Evolutionary conservation across 345 rosid species (phyloP).

Genomic region (Melaleuca alternifolia): DNA sequence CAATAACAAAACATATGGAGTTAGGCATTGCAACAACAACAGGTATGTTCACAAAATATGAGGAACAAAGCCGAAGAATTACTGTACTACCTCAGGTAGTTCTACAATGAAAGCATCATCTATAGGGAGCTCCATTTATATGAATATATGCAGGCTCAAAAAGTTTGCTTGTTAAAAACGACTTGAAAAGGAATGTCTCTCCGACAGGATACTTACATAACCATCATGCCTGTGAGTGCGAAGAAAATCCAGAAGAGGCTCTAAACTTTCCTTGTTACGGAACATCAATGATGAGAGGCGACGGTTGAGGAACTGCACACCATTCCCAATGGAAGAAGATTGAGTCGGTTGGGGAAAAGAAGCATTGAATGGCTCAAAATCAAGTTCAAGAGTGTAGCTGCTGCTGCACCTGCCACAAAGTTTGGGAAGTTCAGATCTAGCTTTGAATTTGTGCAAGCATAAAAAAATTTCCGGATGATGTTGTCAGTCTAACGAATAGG

Average conservation of each 20-base stretch:
- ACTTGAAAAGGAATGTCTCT: not conserved
- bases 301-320: slow-evolving; percentile 24
- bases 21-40: not conserved
- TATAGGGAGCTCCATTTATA: too few relatives aligned
- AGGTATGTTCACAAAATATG: not conserved
- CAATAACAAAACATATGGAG: not conserved
- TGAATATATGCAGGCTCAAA: not conserved
- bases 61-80: not conserved
- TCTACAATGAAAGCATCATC: not conserved
- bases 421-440: not conserved
- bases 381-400: slow-evolving; percentile 20
- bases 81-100: not conserved
- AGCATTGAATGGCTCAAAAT: slow-evolving; percentile 27
- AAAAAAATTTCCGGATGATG: not conserved
- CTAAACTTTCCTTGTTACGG: slow-evolving; percentile 19
- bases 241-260: slow-evolving; percentile 27
- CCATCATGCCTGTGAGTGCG: slow-evolving; percentile 18
- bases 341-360: slow-evolving; percentile 17
- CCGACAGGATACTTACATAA: slow-evolving; percentile 2
- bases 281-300: slow-evolving; percentile 20
- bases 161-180: not conserved
- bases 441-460: not conserved
- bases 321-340: slow-evolving; percentile 28
- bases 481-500: not conserved
- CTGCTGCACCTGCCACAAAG: slow-evolving; percentile 5